Evolutionary conservation across 352 stramenopile species (phyloP), one percentile per base, ranked within the genome.

Genomic region (Phytophthora melonis): DNA sequence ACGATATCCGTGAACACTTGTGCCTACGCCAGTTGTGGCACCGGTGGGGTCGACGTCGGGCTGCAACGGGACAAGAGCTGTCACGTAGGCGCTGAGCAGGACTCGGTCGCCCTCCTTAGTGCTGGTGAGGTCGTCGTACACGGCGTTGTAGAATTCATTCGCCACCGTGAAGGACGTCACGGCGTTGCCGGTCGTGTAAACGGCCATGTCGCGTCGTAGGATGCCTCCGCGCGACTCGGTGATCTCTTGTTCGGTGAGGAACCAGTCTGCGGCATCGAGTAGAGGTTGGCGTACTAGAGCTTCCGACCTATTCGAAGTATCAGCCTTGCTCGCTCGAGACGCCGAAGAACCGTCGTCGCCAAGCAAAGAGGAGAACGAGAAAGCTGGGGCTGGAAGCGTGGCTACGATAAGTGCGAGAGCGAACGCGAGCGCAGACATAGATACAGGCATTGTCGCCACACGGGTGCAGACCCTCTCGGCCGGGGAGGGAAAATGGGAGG

Each of bases 191-290:
- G 55, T 62, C 2, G 80, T 82, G 39, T 66, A 81, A 1, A 86
- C 69, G 0, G 66, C 49, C 19, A 91, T 49, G 18, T 79, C 74
- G 8, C 65, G 70, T n/a, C 86, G 78, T 21, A 74, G 63, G 13
- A 84, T 66, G 13, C 83, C 83, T 23, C 75, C 75, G 3, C 86
- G 75, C 11, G 83, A 77, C 10, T 36, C 61, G 13, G 74, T 82
- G 49, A 93, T 85, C 66, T 93, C 83, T 13, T 80, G 66, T 21
- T 79, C 71, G 0, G 70, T 86, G 5, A 93, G 66, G 61, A 93
- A 91, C 86, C 86, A 91, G 34, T 80, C 73, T 5, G 63, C 49
- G 14, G 82, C 70, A 27, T 84, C 49, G 10, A 91, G 75, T 9
- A 79, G 43, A 25, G 86, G 86, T 41, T 93, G 86, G n/a, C n/a